These are phyloP conservation scores for Primulina eburnea DNA, from an alignment of 257 asterid species.

Conservation along the genomic window DNA sequence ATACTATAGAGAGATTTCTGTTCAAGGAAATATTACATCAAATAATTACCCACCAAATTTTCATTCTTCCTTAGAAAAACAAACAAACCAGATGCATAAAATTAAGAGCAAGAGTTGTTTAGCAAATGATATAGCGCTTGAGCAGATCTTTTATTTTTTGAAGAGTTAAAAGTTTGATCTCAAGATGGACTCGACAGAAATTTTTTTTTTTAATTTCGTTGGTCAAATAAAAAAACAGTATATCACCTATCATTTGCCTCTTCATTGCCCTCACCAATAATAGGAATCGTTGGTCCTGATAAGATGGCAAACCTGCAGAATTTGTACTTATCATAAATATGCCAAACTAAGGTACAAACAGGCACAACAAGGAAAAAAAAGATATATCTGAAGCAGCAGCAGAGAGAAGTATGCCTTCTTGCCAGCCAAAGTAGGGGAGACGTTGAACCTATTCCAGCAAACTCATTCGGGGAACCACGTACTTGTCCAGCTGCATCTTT, in stretches of 20 bases:
- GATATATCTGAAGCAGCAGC: slow-evolving; percentile 14
- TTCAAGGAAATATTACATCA: too few species aligned
- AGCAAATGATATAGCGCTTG: not conserved
- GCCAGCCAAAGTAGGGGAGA: slow-evolving; percentile 97
- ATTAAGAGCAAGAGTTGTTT: too few species aligned
- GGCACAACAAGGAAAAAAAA: slow-evolving; percentile 16
- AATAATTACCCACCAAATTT: too few species aligned
- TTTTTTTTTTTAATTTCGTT: not conserved
- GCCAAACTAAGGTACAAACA: slow-evolving; percentile 12
- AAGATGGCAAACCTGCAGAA: slow-evolving; percentile 77
- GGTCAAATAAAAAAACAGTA: slow-evolving; percentile 11
- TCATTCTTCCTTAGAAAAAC: too few species aligned
- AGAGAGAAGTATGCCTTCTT: slow-evolving; percentile 57
- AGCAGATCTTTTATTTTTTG: not conserved
- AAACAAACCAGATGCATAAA: too few species aligned
- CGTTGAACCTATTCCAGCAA: slow-evolving; percentile 94
- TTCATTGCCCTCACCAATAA: slow-evolving; percentile 94
- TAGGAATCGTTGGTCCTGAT: slow-evolving; percentile 97
- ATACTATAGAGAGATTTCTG: too few species aligned
- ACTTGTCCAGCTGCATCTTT: slow-evolving; percentile 99
- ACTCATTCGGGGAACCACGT: slow-evolving; percentile 97
- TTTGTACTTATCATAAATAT: slow-evolving; percentile 18
- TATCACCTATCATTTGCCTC: slow-evolving; percentile 97
- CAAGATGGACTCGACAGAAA: not conserved
- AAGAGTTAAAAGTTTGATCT: not conserved